phyloP scores from a whole-genome alignment of 495 filamentous ascomycete species.

The Parathielavia appendiculata region DNA sequence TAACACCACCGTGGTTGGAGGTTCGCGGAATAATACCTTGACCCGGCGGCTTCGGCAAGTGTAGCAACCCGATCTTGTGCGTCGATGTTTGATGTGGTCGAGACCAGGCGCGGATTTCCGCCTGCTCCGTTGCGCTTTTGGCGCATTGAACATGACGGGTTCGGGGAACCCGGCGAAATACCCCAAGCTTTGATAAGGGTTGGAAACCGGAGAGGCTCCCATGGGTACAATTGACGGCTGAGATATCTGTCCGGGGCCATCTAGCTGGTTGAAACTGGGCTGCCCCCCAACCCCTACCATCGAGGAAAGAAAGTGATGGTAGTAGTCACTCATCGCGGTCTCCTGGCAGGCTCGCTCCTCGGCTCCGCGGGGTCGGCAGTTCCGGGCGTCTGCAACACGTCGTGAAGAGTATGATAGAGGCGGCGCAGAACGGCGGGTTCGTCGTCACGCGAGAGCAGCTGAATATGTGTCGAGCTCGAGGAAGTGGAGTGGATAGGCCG shows the following conservation, averaged over 20 bases:
- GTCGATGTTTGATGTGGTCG: conserved; percentile 87
- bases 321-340: conserved; percentile 45
- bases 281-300: conserved; percentile 41
- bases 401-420: not conserved
- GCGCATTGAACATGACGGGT: conserved; percentile 44
- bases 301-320: conserved; percentile 45
- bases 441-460: not conserved
- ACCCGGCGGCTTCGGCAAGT: conserved; percentile 87
- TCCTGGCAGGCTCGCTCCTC: not conserved
- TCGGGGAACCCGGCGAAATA: conserved; percentile 46
- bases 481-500: not conserved
- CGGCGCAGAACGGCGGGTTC: not conserved
- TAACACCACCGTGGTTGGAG: not conserved
- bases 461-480: conserved; percentile 1
- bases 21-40: conserved; percentile 55
- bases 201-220: conserved; percentile 31
- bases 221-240: conserved; percentile 31
- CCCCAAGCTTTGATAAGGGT: conserved; percentile 41
- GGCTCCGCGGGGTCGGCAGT: not conserved
- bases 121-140: conserved; percentile 52
- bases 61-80: conserved; percentile 90
- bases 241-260: conserved; percentile 32
- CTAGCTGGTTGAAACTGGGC: conserved; percentile 33
- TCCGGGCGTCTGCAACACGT: not conserved
- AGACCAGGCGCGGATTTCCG: conserved; percentile 53